Percentiles rank a stretch among this genome's conserved stretches.
Evolutionary conservation across 2,329 filamentous ascomycete genomes (phyloP).

Genomic region (Ceratocystis diversiconidia): DNA sequence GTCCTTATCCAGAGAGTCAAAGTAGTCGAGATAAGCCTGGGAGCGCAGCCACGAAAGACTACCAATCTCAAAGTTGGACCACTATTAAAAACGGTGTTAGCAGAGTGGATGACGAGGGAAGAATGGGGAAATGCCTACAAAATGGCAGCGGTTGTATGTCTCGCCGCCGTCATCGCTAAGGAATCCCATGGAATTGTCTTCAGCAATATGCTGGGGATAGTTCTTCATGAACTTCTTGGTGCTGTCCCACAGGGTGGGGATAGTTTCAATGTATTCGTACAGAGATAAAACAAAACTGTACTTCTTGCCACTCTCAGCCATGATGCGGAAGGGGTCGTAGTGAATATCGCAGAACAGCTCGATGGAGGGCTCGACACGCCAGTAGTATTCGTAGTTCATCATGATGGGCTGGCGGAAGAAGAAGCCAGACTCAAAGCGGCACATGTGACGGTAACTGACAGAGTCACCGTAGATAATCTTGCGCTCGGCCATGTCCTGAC

Average conservation of each 20-base stretch:
- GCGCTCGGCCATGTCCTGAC: slow-evolving; percentile 82
- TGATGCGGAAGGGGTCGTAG: slow-evolving; percentile 92
- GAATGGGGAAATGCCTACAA: slow-evolving; percentile 44
- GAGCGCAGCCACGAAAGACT: slow-evolving; percentile 88
- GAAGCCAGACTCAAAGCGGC: slow-evolving; percentile 96
- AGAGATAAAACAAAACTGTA: slow-evolving; percentile 94
- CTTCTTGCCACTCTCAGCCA: slow-evolving; percentile 94
- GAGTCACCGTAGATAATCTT: slow-evolving; percentile 99
- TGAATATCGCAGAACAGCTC: slow-evolving; percentile 92
- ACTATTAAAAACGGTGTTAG: slow-evolving; percentile 40
- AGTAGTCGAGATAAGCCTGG: slow-evolving; percentile 78
- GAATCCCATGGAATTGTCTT: slow-evolving; percentile 79
- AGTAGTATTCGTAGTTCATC: slow-evolving; percentile 98
- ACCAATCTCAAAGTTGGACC: slow-evolving; percentile 98
- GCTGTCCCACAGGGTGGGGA: slow-evolving; percentile 89
- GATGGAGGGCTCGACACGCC: slow-evolving; percentile 94
- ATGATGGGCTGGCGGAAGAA: slow-evolving; percentile 94
- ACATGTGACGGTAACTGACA: slow-evolving; percentile 97
- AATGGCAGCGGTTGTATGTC: slow-evolving; percentile 94
- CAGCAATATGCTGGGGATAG: slow-evolving; percentile 73
- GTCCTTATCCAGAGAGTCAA: slow-evolving; percentile 71
- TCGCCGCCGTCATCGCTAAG: slow-evolving; percentile 83
- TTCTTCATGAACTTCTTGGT: slow-evolving; percentile 86
- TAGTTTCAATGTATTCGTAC: slow-evolving; percentile 94
- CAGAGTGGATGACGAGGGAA: background rate